Evolutionary conservation across 2,329 filamentous ascomycete species (phyloP).

Genomic region (Cordyceps tenuipes): DNA sequence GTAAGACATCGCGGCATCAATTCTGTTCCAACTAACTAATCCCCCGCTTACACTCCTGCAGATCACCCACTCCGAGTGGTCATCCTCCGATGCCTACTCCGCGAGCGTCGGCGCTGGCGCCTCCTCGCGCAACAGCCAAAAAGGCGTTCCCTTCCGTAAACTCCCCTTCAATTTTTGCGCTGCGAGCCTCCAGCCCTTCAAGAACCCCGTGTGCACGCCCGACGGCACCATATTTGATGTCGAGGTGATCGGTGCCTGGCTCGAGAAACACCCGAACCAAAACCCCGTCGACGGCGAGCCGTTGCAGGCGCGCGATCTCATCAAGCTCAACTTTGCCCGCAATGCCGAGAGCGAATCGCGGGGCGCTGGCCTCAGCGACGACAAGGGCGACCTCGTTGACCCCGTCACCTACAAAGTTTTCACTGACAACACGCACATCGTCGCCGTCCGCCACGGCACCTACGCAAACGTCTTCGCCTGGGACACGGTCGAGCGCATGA

Average conservation of each 20-base stretch:
- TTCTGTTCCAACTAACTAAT: slow-evolving; percentile 1
- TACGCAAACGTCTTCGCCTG: slow-evolving; percentile 95
- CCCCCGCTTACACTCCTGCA: slow-evolving; percentile 14
- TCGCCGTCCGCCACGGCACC: slow-evolving; percentile 68
- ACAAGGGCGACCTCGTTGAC: slow-evolving; percentile 76
- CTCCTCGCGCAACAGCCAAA: slow-evolving; percentile 40
- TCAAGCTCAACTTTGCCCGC: slow-evolving; percentile 84
- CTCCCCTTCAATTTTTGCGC: slow-evolving; percentile 98
- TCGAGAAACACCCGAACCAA: slow-evolving; percentile 77
- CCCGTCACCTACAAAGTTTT: slow-evolving; percentile 97
- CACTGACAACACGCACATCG: slow-evolving; percentile 95
- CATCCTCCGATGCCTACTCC: slow-evolving; percentile 79
- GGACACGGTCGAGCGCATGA: slow-evolving; percentile 91
- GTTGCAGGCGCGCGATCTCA: slow-evolving; percentile 71
- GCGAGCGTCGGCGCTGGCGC: slow-evolving; percentile 68
- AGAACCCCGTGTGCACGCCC: slow-evolving; percentile 83
- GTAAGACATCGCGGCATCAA: slow-evolving; percentile 19
- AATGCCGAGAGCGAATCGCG: slow-evolving; percentile 63
- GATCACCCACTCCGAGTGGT: slow-evolving; percentile 98
- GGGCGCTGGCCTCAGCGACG: slow-evolving; percentile 40
- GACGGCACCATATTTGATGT: slow-evolving; percentile 90
- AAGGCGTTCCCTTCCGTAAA: slow-evolving; percentile 62
- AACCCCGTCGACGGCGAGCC: slow-evolving; percentile 82
- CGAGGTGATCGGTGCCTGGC: slow-evolving; percentile 88
- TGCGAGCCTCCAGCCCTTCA: slow-evolving; percentile 88